A percentile compares a stretch with the other conserved stretches of the same genome.
phyloP scores from a whole-genome alignment of 176 grass and related monocot species.

The Chrysopogon serrulatus region DNA sequence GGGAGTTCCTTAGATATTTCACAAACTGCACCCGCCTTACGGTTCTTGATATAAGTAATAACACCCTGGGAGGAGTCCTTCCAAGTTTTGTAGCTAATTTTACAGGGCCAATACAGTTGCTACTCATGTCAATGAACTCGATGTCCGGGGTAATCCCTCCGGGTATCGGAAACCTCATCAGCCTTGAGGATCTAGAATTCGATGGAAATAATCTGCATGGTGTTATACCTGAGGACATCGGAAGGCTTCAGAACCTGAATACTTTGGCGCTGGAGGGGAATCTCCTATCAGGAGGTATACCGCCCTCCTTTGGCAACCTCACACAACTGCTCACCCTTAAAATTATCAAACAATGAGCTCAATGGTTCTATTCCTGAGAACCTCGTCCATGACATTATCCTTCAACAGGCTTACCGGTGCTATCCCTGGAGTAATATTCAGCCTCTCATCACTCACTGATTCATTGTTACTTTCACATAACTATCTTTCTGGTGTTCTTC shows the following conservation, averaged over 20 bases:
- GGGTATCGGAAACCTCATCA: conserved; percentile 18
- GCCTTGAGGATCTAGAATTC: not conserved
- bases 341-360: not conserved
- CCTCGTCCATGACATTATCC: not conserved
- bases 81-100: conserved; percentile 22
- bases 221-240: conserved; percentile 22
- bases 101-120: not conserved
- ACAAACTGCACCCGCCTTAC: conserved; percentile 16
- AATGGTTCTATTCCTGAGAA: conserved; percentile 22
- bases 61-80: not conserved
- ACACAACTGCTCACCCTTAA: not conserved
- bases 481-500: conserved; percentile 3
- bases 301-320: conserved; percentile 36
- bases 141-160: conserved; percentile 13
- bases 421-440: conserved; percentile 32
- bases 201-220: conserved; percentile 4
- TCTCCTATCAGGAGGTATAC: conserved; percentile 17
- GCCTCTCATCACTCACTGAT: not conserved
- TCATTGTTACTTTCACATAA: conserved; percentile 26
- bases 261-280: not conserved
- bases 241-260: conserved; percentile 6
- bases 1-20: conserved; percentile 30
- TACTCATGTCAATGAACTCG: not conserved
- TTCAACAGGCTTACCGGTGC: conserved; percentile 8
- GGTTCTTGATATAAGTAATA: not conserved